Evolutionary conservation across 2,329 filamentous ascomycete species (phyloP).

Genomic region (Botrytis elliptica): DNA sequence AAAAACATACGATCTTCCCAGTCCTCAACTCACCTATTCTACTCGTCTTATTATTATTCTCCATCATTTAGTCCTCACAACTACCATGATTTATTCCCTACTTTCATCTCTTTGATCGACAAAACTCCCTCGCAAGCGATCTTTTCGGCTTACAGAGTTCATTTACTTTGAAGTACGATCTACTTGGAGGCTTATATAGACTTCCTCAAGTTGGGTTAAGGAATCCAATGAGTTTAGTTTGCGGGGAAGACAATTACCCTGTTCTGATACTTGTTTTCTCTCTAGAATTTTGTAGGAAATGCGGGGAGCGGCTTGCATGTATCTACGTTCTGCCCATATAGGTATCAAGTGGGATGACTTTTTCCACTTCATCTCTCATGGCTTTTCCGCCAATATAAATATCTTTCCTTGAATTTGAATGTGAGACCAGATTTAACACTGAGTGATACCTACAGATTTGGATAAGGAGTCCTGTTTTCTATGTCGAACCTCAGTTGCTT

Average conservation of each 20-base stretch:
- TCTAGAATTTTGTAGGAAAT: not conserved
- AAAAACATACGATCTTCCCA: not conserved
- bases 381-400: not conserved
- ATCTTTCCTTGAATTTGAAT: not conserved
- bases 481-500: not conserved
- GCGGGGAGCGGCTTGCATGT: not conserved
- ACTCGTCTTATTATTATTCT: rapidly evolving
- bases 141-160: not conserved
- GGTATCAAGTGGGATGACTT: rapidly evolving
- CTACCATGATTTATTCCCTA: rapidly evolving
- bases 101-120: not conserved
- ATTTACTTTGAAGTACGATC: not conserved
- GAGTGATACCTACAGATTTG: no score
- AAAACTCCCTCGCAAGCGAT: not conserved
- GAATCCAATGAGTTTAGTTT: not conserved
- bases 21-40: not conserved
- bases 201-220: not conserved
- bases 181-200: not conserved
- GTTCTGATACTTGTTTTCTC: not conserved
- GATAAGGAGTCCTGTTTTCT: not conserved
- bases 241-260: rapidly evolving
- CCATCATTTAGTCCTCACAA: rapidly evolving
- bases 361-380: not conserved
- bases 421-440: not conserved
- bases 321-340: not conserved